Percentiles rank a stretch among this genome's conserved stretches.
These are phyloP conservation scores for Cytospora piceae DNA, from an alignment of 2,329 filamentous ascomycete genomes.

Conservation along the genomic window DNA sequence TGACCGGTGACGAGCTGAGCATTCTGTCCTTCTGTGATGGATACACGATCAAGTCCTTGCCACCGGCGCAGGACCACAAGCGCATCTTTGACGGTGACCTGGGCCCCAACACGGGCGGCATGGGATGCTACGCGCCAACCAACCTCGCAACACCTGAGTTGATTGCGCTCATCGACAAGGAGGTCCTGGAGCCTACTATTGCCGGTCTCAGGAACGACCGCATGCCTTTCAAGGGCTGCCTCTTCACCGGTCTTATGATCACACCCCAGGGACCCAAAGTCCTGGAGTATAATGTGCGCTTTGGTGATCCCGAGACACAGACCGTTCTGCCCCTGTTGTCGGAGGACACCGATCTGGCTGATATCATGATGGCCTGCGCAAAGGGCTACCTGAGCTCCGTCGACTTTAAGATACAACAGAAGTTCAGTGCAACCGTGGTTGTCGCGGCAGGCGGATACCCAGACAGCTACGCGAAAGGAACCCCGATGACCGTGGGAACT, in stretches of 20 bases:
- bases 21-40: conserved; percentile 93
- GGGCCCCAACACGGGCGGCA: conserved; percentile 93
- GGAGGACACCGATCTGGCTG: conserved; percentile 78
- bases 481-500: conserved; percentile 54
- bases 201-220: conserved; percentile 84
- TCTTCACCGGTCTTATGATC: conserved; percentile 95
- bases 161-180: conserved; percentile 76
- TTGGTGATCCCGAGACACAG: conserved; percentile 91
- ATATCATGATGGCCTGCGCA: conserved; percentile 85
- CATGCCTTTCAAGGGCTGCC: conserved; percentile 71
- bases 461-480: conserved; percentile 81
- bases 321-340: conserved; percentile 80
- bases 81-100: conserved; percentile 86
- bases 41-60: conserved; percentile 78
- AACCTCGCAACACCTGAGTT: conserved; percentile 75
- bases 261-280: conserved; percentile 79
- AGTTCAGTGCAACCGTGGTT: conserved; percentile 89
- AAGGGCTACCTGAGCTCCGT: conserved; percentile 74
- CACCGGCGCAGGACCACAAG: conserved; percentile 96
- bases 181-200: conserved; percentile 87
- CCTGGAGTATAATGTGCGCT: conserved; percentile 91
- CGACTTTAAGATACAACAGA: conserved; percentile 66
- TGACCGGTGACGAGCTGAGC: conserved; percentile 89
- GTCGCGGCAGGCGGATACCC: conserved; percentile 92
- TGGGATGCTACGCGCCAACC: conserved; percentile 97